Evolutionary conservation across 2,329 filamentous ascomycete species (phyloP).

Genomic region (Cytospora chrysosperma): DNA sequence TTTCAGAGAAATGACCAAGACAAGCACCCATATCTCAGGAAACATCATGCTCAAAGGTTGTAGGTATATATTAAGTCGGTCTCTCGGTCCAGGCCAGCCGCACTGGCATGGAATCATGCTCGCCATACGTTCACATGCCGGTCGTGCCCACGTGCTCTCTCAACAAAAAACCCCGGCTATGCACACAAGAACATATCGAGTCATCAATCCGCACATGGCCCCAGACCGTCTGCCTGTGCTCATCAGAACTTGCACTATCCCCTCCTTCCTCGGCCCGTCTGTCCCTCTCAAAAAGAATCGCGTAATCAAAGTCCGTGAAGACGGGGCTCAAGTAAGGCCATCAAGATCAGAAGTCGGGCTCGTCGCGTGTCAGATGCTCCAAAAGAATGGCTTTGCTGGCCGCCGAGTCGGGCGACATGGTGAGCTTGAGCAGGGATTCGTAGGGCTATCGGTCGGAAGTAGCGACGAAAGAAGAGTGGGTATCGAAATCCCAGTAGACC

Average conservation of each 20-base stretch:
- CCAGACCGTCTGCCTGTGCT: background rate
- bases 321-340: slow-evolving; percentile 3
- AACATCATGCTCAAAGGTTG: background rate
- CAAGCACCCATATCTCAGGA: background rate
- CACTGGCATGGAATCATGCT: background rate
- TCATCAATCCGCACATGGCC: background rate
- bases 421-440: background rate
- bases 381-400: background rate
- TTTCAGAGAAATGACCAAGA: background rate
- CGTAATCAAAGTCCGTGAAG: slow-evolving; percentile 15
- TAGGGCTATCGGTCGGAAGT: background rate
- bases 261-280: background rate
- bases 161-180: slow-evolving; percentile 4
- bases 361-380: background rate
- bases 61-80: slow-evolving; percentile 22
- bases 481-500: background rate
- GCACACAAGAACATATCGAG: slow-evolving; percentile 15
- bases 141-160: background rate
- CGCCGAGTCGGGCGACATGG: background rate
- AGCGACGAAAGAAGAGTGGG: background rate
- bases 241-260: background rate
- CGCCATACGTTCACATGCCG: slow-evolving; percentile 11
- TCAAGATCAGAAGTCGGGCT: background rate
- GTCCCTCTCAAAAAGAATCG: background rate
- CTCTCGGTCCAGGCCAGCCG: slow-evolving; percentile 4